Base-by-base conservation (phyloP, 2,329 filamentous ascomycete genomes). In the Dactylellina parvicollis region DNA sequence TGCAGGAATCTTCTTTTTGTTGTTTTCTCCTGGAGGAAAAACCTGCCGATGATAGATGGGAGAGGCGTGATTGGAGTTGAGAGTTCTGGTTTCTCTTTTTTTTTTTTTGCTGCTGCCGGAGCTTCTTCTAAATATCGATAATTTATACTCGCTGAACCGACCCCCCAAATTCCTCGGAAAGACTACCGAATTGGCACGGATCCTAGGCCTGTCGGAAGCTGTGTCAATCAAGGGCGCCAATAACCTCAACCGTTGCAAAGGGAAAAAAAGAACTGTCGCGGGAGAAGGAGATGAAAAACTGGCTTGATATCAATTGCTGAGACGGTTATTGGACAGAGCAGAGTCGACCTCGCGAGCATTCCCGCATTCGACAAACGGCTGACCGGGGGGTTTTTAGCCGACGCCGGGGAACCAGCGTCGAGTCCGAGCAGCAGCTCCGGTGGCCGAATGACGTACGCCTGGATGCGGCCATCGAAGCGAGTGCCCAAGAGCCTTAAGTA, bases 401-500 rank as follows among this genome's bases (percentile, higher is more conserved):
- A 66, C 49, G 59, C 60, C 69, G 69, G 69, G 69, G 69, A 73
- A 65, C 26, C 20, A 73, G 10, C 44, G 54, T 49, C 52, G 60
- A 66, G 69, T 73, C 69, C 69, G 69, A 73, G 50, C 18, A 40
- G 52, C 57, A n/a, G 16, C 16, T 52, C 28, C n/a, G 10, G 18
- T 54, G 46, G 47, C 8, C 20, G 14, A 55, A 28, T 38, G 36
- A 20, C 34, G 49, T 54, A 14, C 34, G 30, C 30, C 66, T 50
- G 24, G 57, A 72, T 64, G 59, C 67, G 52, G 67, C 59, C 59
- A 73, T 73, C 47, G 69, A 73, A 73, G 69, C 60, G 55, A 70
- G 22, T 8, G 2, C 14, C 20, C 22, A 7, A 32, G 10, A 3
- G 20, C 16, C 46, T 4, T 10, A 32, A 32, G 30, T 32, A 12